Evolutionary conservation across 2,329 filamentous ascomycete genomes (phyloP), one percentile per base, ranked within the genome.

Genomic region (Colletotrichum gloeosporioides): DNA sequence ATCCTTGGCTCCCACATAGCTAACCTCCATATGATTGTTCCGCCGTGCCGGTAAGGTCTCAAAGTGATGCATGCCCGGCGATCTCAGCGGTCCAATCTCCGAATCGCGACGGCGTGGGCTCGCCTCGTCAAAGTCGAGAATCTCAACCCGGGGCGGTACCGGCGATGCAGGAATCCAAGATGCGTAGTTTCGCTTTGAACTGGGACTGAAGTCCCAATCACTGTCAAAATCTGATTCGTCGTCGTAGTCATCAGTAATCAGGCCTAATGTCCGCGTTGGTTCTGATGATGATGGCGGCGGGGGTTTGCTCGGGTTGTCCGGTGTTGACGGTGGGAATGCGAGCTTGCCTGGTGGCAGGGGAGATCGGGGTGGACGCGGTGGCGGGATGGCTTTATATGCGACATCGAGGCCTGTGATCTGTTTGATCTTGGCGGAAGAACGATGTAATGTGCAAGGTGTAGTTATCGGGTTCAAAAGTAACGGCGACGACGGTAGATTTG

Each of bases 401-500:
- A 87, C 61, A 55, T 86, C 84, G 32, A 85, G 80, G 2, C 87
- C 87, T 7, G 82, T 88, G 16, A 89, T 82, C 78, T 87, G 85
- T 39, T 83, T 82, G 57, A 88, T 81, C 80, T 88, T 89, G 59
- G 81, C 80, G 0, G 83, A 82, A 0, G 86, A 84, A 57, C 78
- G 79, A 64, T 84, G 82, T 13, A 81, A 73, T 1, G 81, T 80
- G 5, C 82, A 68, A 32, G 67, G 36, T 6, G 39, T 67, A 10
- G 61, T 69, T 36, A 69, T 31, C 27, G 69, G 69, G 59, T 36
- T 63, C 31, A 32, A 36, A 22, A 53, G 44, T 13, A 72, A 59
- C 34, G 59, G 62, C 18, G 68, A 31, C 9, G 61, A 25, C 10
- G 22, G 36, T 10, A 72, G 32, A 10, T 39, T 36, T 16, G 63